Evolutionary conservation across 2,329 filamentous ascomycete genomes (phyloP).

Genomic region (Aspergillus brasiliensis): DNA sequence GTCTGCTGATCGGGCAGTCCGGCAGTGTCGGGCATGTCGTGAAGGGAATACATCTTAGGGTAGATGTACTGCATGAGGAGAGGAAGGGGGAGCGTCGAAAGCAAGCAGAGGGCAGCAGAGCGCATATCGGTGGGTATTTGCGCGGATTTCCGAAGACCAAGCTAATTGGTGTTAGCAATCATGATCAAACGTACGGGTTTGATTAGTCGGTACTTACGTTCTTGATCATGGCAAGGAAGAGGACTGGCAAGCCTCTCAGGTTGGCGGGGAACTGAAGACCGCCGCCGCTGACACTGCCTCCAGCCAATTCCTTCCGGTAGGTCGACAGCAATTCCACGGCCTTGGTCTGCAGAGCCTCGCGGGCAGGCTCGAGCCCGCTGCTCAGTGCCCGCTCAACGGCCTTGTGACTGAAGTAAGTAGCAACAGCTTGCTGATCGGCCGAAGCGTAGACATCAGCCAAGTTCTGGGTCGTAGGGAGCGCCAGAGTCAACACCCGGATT

Average conservation of each 20-base stretch:
- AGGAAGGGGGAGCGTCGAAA: conserved; percentile 91
- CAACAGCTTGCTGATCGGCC: conserved; percentile 90
- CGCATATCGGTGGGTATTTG: conserved; percentile 93
- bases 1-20: conserved; percentile 83
- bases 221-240: conserved; percentile 95
- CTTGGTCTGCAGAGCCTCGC: conserved; percentile 89
- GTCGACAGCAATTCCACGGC: conserved; percentile 89
- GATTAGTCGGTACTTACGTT: conserved; percentile 64
- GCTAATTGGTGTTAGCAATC: conserved; percentile 43
- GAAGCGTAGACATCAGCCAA: conserved; percentile 91
- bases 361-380: conserved; percentile 83
- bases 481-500: conserved; percentile 90
- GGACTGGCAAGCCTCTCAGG: conserved; percentile 78
- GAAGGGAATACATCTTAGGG: conserved; percentile 78
- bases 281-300: conserved; percentile 89
- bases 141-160: conserved; percentile 83
- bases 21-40: conserved; percentile 95
- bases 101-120: conserved; percentile 84
- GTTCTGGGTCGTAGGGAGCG: conserved; percentile 87
- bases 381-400: conserved; percentile 88
- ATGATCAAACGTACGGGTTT: not conserved
- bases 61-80: conserved; percentile 93
- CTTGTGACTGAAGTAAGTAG: conserved; percentile 95
- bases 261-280: conserved; percentile 94
- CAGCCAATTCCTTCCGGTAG: conserved; percentile 94